Evolutionary conservation across 1,284 basidiomycete genomes (phyloP), one percentile per base, ranked within the genome.

Genomic region (Exobasidium rhododendri): DNA sequence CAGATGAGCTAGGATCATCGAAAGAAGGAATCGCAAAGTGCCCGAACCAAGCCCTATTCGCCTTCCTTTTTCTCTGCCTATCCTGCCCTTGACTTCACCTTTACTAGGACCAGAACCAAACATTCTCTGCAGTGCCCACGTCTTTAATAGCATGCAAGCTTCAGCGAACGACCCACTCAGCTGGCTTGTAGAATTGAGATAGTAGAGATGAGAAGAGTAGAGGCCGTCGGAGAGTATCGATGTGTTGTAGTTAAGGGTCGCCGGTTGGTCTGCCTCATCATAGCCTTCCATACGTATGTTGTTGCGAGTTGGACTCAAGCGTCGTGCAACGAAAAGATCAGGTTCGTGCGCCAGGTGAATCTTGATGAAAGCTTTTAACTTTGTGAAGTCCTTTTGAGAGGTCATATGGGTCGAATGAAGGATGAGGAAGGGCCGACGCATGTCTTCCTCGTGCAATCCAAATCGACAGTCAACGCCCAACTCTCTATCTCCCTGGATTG

Each of bases 61-160:
- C 35, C 71, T 26, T 58, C 67, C 59, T n/a, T 57, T 54, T 45
- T 62, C 64, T 22, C 65, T 51, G 6, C 52, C 58, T 4, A 24
- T 43, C 14, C 35, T 43, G 13, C 55, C 55, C n/a, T 43, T 43
- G 7, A 40, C 7, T 45, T 56, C 30, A n/a, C 52, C 46, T 88
- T 64, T 57, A 51, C 59, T 56, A 4, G n/a, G 52, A 30, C 75
- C 74, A 0, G 71, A 61, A 40, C 86, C 63, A 67, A 91, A 91
- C 0, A 91, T 92, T 22, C 93, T 85, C 76, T 94, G 90, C 59
- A 88, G 88, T 1, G 91, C 90, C 94, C 94, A 97, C 20, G 94
- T 86, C 22, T 91, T 86, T 59, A 97, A 85, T 10, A 97, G 83
- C 0, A 88, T 83, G 20, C 92, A 81, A 5, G 91, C 91, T 63